Evolutionary conservation across 768 basidiomycete genomes (phyloP).

Genomic region (Hydnomerulius pinastri): DNA sequence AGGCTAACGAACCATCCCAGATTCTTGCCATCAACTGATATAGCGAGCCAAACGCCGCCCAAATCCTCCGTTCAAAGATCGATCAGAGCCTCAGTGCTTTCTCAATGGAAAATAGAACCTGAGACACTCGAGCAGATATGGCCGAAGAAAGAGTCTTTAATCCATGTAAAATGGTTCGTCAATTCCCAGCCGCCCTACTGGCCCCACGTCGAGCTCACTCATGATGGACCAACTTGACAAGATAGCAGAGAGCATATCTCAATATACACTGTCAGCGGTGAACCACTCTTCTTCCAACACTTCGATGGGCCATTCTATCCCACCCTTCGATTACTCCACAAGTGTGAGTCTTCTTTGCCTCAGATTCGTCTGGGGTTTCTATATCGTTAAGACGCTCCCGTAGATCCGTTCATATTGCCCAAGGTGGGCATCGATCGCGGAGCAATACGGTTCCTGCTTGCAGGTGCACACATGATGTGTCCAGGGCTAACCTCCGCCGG

Average conservation of each 20-base stretch:
- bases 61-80: constrained; percentile 92
- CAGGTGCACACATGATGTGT: constrained; percentile 95
- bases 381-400: constrained; percentile 1
- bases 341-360: constrained; percentile 66
- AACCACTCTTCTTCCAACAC: constrained; percentile 94
- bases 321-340: constrained; percentile 85
- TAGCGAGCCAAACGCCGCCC: constrained; percentile 86
- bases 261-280: constrained; percentile 84
- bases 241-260: constrained; percentile 93
- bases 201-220: constrained; percentile 10
- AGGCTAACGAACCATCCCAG: constrained; percentile 37
- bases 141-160: constrained; percentile 97
- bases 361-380: background rate
- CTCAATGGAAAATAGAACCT: constrained; percentile 80
- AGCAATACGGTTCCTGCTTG: constrained; percentile 95
- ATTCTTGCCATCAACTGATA: constrained; percentile 75
- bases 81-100: constrained; percentile 77
- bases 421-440: constrained; percentile 92
- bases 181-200: constrained; percentile 2
- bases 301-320: constrained; percentile 93
- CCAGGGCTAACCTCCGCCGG: constrained; percentile 94
- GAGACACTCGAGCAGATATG: constrained; percentile 89
- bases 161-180: constrained; percentile 84
- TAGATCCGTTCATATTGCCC: constrained; percentile 91
- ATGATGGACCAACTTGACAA: constrained; percentile 22